Percentiles rank a stretch among this genome's conserved stretches.
Conservation (phyloP, 805 yeast species). For the Spencermartinsiella europaea region DNA sequence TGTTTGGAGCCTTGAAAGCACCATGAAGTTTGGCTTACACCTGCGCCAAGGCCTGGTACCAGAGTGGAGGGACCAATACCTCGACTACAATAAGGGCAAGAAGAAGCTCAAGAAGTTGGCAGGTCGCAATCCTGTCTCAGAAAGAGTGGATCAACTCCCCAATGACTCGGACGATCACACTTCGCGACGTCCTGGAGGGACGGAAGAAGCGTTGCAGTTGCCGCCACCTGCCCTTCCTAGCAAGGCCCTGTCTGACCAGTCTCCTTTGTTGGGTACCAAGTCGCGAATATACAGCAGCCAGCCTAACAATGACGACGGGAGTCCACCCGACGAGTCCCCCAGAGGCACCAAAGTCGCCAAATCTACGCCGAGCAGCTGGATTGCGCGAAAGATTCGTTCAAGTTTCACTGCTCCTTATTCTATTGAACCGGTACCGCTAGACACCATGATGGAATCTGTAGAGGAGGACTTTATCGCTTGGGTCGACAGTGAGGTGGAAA, state of each 20-base stretch:
- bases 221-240: slow-evolving; percentile 12
- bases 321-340: not conserved
- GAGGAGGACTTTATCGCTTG: slow-evolving; percentile 53
- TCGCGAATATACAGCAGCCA: not conserved
- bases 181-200: not conserved
- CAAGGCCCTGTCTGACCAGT: not conserved
- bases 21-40: not conserved
- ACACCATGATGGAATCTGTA: slow-evolving; percentile 28
- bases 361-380: not conserved
- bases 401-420: slow-evolving; percentile 4
- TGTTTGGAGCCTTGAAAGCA: too few relatives aligned
- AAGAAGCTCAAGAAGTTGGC: slow-evolving; percentile 43
- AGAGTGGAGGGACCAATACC: slow-evolving; percentile 40
- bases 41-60: slow-evolving; percentile 30
- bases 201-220: slow-evolving; percentile 9
- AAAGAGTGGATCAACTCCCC: not conserved
- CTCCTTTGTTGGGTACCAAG: not conserved
- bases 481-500: slow-evolving; percentile 57
- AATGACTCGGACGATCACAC: not conserved
- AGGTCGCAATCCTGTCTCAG: slow-evolving; percentile 10
- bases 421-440: slow-evolving; percentile 9
- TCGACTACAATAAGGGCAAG: slow-evolving; percentile 46
- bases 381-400: not conserved
- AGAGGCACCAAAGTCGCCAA: not conserved
- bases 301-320: not conserved